Evolutionary conservation across 371 early-diverging fungal species (phyloP).

Genomic region (Mucor indicus): DNA sequence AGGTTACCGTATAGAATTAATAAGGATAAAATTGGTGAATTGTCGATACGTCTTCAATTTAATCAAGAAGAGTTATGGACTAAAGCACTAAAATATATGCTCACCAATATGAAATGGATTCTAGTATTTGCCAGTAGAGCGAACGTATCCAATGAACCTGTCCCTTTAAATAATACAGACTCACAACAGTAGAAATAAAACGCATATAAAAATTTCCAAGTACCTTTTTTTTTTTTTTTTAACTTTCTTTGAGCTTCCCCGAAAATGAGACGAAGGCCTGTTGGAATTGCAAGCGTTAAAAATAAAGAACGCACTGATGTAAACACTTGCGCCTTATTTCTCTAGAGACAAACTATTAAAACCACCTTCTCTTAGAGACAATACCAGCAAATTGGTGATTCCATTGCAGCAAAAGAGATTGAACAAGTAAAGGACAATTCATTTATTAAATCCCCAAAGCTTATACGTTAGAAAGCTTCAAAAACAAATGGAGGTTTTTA

Average conservation of each 20-base stretch:
- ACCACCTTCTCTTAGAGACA: slow-evolving; percentile 35
- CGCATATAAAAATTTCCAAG: background rate
- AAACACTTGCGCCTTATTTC: background rate
- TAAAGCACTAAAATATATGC: slow-evolving; percentile 82
- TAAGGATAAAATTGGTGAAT: slow-evolving; percentile 87
- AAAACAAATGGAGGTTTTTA: slow-evolving; percentile 75
- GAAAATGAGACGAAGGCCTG: slow-evolving; percentile 39
- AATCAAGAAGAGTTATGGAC: slow-evolving; percentile 92
- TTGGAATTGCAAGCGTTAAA: slow-evolving; percentile 31
- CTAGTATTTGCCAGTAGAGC: slow-evolving; percentile 69
- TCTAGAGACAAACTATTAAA: background rate
- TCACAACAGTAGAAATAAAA: too few relatives aligned
- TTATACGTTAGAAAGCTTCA: slow-evolving; percentile 53
- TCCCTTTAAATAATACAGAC: too few relatives aligned
- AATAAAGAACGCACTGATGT: slow-evolving; percentile 31
- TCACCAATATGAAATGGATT: slow-evolving; percentile 85
- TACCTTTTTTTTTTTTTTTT: background rate
- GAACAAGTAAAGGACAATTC: slow-evolving; percentile 37
- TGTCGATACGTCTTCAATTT: slow-evolving; percentile 83
- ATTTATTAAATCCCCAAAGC: too few relatives aligned
- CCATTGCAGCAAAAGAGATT: slow-evolving; percentile 54
- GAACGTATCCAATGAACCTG: background rate
- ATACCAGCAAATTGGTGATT: slow-evolving; percentile 53
- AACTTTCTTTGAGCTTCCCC: background rate
- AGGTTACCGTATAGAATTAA: slow-evolving; percentile 84